Conservation (phyloP, 2,329 filamentous ascomycete genomes). For the Aquanectria penicillioides region DNA sequence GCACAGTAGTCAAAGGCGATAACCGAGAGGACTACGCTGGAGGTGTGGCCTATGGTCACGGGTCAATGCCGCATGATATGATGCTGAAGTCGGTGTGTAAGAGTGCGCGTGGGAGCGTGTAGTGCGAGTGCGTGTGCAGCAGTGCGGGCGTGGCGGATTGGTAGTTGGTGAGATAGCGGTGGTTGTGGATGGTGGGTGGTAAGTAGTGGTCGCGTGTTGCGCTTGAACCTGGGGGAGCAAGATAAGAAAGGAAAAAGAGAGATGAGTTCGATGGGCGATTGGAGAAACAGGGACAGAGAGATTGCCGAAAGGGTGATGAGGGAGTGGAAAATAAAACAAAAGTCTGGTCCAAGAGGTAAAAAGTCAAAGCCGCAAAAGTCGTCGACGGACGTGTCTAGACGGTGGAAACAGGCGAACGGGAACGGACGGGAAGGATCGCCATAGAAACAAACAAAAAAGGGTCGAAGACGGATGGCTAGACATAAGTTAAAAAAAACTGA, state of each 20-base stretch:
- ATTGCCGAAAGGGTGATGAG: conserved; percentile 1
- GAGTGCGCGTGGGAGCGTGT: conserved; percentile 13
- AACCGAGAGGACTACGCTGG: conserved; percentile 4
- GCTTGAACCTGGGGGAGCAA: conserved; percentile 20
- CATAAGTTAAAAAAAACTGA: conserved; percentile 12
- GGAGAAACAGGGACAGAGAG: conserved; percentile 15
- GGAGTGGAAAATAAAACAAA: neutral
- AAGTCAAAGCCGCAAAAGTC: conserved; percentile 16
- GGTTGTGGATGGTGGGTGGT: conserved; percentile 23
- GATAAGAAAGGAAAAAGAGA: conserved; percentile 11
- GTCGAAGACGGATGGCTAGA: conserved; percentile 16
- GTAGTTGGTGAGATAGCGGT: conserved; percentile 37
- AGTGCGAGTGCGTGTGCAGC: conserved; percentile 8
- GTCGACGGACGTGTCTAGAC: conserved; percentile 20
- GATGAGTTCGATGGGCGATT: conserved; percentile 15
- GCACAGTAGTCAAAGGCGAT: conserved; percentile 11
- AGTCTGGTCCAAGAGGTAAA: neutral
- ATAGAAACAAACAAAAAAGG: conserved; percentile 19
- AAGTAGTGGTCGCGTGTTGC: conserved; percentile 28
- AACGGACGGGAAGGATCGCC: conserved; percentile 31
- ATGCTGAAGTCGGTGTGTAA: conserved; percentile 38
- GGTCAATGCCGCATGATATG: conserved; percentile 40
- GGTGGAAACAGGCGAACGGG: conserved; percentile 23
- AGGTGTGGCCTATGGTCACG: conserved; percentile 35
- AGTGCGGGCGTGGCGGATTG: conserved; percentile 33